Base-by-base conservation (phyloP, 331 rosid genomes). In the Pyrus hybrid region DNA sequence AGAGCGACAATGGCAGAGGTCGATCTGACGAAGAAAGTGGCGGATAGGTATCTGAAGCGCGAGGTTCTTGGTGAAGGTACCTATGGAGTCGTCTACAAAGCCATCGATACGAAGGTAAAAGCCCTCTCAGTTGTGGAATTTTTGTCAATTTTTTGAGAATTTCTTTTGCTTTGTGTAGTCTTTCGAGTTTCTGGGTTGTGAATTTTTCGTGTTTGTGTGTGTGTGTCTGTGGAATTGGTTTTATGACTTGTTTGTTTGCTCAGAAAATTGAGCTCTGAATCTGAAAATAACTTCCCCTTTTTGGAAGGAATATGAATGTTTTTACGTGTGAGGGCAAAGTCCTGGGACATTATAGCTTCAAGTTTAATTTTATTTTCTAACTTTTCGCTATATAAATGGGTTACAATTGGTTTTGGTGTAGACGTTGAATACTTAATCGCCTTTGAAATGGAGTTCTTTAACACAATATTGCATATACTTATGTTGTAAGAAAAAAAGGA, bases 61-160 rank as follows among this genome's bases (percentile, higher is more conserved):
- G 99, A 89, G 83, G 87, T 87, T 53, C 94, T 93, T n/a, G 96
- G 97, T 41, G 99, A 94, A 85, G 99, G 99, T 85, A 90, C 97
- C 60, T 92, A 90, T 75, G 96, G 97, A 68, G 97, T 94, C 58
- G 99, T 94, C 43, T 89, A 75, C 86, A 92, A 92, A 83, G 99
- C 99, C 81, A 90, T 92, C 80, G 99, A 93, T 79, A 93, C 97
- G 10, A 77, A 90, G 92, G 97, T 93, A 68, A 51, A 51, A 20
- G 25, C 62, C 54, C 45, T 28, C 51, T 67, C 12, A 12, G 2
- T 20, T 5, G 8, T 41, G 33, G 75, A 33, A 26, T 60, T 33
- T 35, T 43, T 35, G 32, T 63, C 33, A 13, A 25, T 7, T 62
- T 62, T 62, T 6, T 30, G 5, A 2, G 3, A 5, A 16, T 49